Base-by-base conservation (phyloP, 768 basidiomycete genomes). In the Scleroderma citrinum region DNA sequence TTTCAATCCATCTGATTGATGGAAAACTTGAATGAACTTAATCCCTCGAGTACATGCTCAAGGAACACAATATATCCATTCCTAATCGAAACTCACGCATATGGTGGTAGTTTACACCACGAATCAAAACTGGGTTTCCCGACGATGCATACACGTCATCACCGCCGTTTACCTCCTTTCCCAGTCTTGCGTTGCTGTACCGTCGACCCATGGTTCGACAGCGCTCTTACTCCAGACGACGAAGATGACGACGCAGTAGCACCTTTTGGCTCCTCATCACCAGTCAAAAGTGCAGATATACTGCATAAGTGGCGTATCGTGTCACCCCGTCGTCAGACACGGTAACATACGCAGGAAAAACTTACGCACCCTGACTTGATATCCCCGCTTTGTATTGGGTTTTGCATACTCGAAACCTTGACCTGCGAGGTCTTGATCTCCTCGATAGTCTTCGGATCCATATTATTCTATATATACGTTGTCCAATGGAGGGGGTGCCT, bases 391-490 rank as follows among this genome's bases (percentile, higher is more conserved):
- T 75, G 69, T 34, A 81, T 57, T 3, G 80, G 75, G 56, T 60
- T 77, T 59, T 81, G 81, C 17, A 77, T 66, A 19, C 63, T 68
- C 14, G 68, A 56, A 55, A 80, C 63, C 57, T 75, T 77, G 12
- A 72, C 75, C 60, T 64, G 31, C 84, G 84, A 59, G 80, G 69
- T 32, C 52, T 78, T 78, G 51, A 87, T 71, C 43, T 84, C 85
- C 54, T 83, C 76, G 52, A 86, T 62, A 8, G 76, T 66, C 58
- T 83, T 81, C 1, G 85, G 84, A 57, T 89, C 87, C 70, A 90
- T 62, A 48, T 83, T 85, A 75, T 86, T 85, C 87, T 90, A 52
- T 11, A 32, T 24, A 20, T 42, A 20, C 20, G 31, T 49, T 58
- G 53, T 50, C n/a, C 36, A 23, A 24, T 34, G 14, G n/a, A n/a